Evolutionary conservation across 1,139 yeast species (phyloP), one percentile per base, ranked within the genome.

Genomic region (Geotrichum aggregatum): DNA sequence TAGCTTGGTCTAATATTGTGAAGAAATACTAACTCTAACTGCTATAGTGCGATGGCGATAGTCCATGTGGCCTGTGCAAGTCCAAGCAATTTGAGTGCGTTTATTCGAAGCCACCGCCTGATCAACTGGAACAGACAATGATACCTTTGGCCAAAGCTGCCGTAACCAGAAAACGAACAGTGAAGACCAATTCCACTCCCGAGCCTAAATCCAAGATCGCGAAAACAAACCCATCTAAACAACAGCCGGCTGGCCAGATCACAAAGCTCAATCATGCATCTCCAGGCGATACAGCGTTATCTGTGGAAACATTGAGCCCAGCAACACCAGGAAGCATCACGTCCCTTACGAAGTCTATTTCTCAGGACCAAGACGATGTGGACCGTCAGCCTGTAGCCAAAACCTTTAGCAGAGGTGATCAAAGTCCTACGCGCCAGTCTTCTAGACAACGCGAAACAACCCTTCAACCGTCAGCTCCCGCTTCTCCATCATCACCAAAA

Each of bases 41-140:
- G 45, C 50, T 11, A 18, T 48, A 58, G 61, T 58, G 60, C 50
- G 59, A 55, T 41, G 64, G 64, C 22, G 56, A 51, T 11, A 59
- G 59, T 36, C 64, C 64, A 3, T 61, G 64, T 50, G 54, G 55
- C 16, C 54, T 61, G 39, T 61, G 64, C 43, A 47, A 49, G 48
- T 54, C 56, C 34, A 57, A 58, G 44, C 49, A 49, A 38, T 52
- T 56, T 38, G 49, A 39, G 30, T 58, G 61, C 45, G 58, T 58
- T 49, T 53, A 55, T 38, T 54, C 59, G 13, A 47, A 47, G 34
- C 58, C 49, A 21, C 53, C 22, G 43, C 51, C 42, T 13, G 56
- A 24, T 44, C 50, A 28, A 45, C 54, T 35, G 36, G 55, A 33
- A 41, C 55, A 34, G 49, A 56, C 38, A n/a, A 30, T 34, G 35